phyloP scores from a whole-genome alignment of 495 filamentous ascomycete species.

The Ascobolus immersus region DNA sequence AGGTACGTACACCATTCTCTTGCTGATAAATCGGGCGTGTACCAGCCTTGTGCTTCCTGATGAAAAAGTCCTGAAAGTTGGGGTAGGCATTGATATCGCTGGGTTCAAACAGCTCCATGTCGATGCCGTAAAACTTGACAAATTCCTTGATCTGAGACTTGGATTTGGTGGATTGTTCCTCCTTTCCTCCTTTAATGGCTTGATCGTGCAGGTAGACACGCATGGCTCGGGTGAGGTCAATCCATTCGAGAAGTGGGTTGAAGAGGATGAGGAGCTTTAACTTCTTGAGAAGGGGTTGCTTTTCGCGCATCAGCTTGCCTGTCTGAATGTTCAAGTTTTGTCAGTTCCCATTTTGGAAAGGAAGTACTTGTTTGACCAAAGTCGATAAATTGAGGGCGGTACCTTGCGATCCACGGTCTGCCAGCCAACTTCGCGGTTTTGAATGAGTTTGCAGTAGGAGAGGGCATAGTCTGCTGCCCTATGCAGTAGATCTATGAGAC shows the following conservation, averaged over 20 bases:
- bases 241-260: slow-evolving; percentile 21
- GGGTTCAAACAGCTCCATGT: slow-evolving; percentile 17
- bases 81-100: slow-evolving; percentile 15
- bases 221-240: neutral
- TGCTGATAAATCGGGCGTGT: slow-evolving; percentile 15
- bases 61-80: slow-evolving; percentile 20
- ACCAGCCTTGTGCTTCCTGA: slow-evolving; percentile 14
- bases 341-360: neutral
- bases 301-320: slow-evolving; percentile 17
- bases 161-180: neutral
- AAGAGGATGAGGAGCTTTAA: slow-evolving; percentile 21
- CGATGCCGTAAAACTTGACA: slow-evolving; percentile 16
- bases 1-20: slow-evolving; percentile 5
- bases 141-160: slow-evolving; percentile 13
- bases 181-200: slow-evolving; percentile 1
- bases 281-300: slow-evolving; percentile 20
- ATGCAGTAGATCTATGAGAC: too few relatives aligned
- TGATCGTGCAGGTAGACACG: slow-evolving; percentile 1
- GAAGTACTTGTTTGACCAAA: neutral
- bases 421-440: slow-evolving; percentile 19
- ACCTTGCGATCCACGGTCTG: slow-evolving; percentile 15
- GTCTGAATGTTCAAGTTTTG: slow-evolving; percentile 7
- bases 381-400: neutral
- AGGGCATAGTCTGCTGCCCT: too few relatives aligned
- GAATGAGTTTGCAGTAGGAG: too few relatives aligned